A percentile compares a stretch with the other conserved stretches of the same genome.
These are phyloP conservation scores for Gnomoniopsis sp. DNA, from an alignment of 2,329 filamentous ascomycete species.

Conservation along the genomic window DNA sequence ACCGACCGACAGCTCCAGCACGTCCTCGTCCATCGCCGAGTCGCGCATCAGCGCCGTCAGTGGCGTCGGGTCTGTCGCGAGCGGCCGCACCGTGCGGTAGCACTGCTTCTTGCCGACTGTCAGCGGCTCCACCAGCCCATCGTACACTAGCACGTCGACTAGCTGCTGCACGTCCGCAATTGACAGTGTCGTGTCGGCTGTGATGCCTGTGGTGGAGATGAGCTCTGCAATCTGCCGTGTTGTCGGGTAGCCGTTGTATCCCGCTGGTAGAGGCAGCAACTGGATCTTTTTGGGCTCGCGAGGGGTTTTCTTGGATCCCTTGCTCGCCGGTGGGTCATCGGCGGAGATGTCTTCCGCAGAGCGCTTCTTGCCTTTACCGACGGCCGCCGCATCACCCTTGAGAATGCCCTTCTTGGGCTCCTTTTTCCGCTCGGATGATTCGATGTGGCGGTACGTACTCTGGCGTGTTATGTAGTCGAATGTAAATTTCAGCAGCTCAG, in stretches of 20 bases:
- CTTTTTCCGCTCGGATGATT: constrained; percentile 31
- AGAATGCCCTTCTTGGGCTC: constrained; percentile 55
- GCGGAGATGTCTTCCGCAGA: constrained; percentile 43
- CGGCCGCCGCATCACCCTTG: constrained; percentile 37
- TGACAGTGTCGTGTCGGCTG: constrained; percentile 66
- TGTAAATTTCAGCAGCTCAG: constrained; percentile 68
- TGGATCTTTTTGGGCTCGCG: constrained; percentile 29
- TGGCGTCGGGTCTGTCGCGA: constrained; percentile 35
- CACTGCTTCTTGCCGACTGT: constrained; percentile 45
- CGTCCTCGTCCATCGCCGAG: constrained; percentile 22
- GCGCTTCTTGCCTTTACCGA: constrained; percentile 47
- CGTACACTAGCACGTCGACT: constrained; percentile 83
- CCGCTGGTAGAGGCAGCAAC: constrained; percentile 55
- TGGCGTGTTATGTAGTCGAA: constrained; percentile 69
- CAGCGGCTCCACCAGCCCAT: constrained; percentile 74
- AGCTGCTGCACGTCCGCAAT: constrained; percentile 81
- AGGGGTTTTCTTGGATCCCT: constrained; percentile 14
- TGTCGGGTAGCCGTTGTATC: constrained; percentile 77
- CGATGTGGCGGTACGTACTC: constrained; percentile 62
- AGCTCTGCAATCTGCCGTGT: constrained; percentile 72
- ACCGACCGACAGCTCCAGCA: constrained; percentile 17
- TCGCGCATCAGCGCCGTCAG: constrained; percentile 25
- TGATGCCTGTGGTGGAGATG: constrained; percentile 66
- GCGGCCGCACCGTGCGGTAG: constrained; percentile 50
- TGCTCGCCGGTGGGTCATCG: constrained; percentile 29